These are phyloP conservation scores for Cephalotrichum gorgonifer DNA, from an alignment of 2,329 filamentous ascomycete genomes.

Conservation along the genomic window DNA sequence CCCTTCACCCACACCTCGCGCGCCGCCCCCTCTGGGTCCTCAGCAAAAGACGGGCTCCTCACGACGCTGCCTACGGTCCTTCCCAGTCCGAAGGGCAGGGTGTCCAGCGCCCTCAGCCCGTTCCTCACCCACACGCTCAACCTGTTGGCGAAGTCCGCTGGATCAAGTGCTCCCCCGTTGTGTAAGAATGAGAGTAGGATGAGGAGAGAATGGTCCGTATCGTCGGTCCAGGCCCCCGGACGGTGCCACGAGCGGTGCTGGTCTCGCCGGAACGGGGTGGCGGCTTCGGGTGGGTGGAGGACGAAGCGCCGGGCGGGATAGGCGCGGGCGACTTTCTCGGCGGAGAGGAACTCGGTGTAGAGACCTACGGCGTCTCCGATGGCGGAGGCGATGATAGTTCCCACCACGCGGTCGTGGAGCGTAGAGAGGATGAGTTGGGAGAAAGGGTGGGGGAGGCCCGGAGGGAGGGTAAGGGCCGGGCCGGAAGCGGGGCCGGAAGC, in stretches of 20 bases:
- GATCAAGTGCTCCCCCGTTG: slow-evolving; percentile 25
- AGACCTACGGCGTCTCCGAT: slow-evolving; percentile 43
- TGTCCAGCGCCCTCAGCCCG: slow-evolving; percentile 34
- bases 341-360: slow-evolving; percentile 41
- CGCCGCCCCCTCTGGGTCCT: slow-evolving; percentile 27
- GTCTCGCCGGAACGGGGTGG: slow-evolving; percentile 32
- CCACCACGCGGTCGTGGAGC: slow-evolving; percentile 27
- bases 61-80: slow-evolving; percentile 34
- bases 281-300: slow-evolving; percentile 20
- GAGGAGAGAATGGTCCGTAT: slow-evolving; percentile 42
- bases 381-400: slow-evolving; percentile 37
- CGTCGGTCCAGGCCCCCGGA: slow-evolving; percentile 39
- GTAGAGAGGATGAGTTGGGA: slow-evolving; percentile 5
- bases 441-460: too few relatives aligned
- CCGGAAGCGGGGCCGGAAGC: too few relatives aligned
- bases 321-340: slow-evolving; percentile 16
- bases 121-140: slow-evolving; percentile 35
- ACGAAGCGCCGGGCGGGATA: slow-evolving; percentile 30
- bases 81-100: slow-evolving; percentile 36
- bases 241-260: slow-evolving; percentile 30
- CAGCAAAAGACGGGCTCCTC: slow-evolving; percentile 23
- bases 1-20: slow-evolving; percentile 28
- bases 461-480: too few relatives aligned
- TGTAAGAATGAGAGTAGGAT: slow-evolving; percentile 37
- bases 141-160: slow-evolving; percentile 30